Evolutionary conservation across 2,329 filamentous ascomycete genomes (phyloP).

Genomic region (Blastomyces parvus): DNA sequence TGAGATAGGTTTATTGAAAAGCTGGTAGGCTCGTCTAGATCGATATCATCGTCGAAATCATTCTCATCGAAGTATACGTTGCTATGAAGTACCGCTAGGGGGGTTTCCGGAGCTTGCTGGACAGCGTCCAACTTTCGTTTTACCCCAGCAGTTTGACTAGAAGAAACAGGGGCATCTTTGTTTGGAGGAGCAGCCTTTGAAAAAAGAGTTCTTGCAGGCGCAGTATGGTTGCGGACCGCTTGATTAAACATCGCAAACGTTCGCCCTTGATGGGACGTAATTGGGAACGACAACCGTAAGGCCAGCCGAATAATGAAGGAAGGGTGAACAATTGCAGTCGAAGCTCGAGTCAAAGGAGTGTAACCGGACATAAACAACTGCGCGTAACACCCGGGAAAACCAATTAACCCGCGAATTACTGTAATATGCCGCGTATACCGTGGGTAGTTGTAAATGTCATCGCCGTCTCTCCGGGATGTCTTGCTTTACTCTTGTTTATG

Average conservation of each 20-base stretch:
- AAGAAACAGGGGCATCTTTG: constrained; percentile 17
- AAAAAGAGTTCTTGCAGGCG: constrained; percentile 24
- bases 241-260: constrained; percentile 31
- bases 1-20: constrained; percentile 12
- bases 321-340: background rate
- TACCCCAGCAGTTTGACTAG: constrained; percentile 24
- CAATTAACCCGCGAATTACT: background rate
- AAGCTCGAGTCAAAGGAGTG: constrained; percentile 5
- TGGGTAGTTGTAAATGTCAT: background rate
- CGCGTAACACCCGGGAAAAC: background rate
- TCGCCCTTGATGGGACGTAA: background rate
- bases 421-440: background rate
- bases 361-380: constrained; percentile 2
- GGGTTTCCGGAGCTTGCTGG: constrained; percentile 19
- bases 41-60: constrained; percentile 77
- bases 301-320: background rate
- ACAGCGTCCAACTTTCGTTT: constrained; percentile 34
- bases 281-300: background rate
- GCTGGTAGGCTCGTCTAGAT: constrained; percentile 48
- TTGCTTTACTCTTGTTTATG: background rate
- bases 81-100: constrained; percentile 36
- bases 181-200: constrained; percentile 24
- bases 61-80: constrained; percentile 61
- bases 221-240: constrained; percentile 32
- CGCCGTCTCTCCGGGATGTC: background rate